phyloP scores from a whole-genome alignment of 139 green algal genomes.

The Nannochloris sp. region DNA sequence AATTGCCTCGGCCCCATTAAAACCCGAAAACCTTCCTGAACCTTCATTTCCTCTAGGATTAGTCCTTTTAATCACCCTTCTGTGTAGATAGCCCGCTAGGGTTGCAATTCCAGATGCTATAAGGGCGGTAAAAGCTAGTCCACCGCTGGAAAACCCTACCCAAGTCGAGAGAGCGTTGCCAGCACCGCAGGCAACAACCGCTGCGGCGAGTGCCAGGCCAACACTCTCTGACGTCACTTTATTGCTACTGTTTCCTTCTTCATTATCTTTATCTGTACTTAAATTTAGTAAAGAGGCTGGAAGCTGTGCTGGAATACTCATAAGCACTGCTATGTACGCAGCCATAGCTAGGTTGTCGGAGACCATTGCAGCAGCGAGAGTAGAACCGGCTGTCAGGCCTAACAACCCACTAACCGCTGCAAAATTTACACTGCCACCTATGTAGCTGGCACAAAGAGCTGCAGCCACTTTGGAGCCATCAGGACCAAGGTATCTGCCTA shows the following conservation, averaged over 20 bases:
- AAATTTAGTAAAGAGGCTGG: not conserved
- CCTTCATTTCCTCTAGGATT: too few relatives aligned
- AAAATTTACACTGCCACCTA: constrained; percentile 78
- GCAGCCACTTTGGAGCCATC: constrained; percentile 51
- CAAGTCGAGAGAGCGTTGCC: constrained; percentile 8
- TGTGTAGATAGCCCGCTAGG: not conserved
- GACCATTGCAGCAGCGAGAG: constrained; percentile 53
- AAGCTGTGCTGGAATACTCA: constrained; percentile 26
- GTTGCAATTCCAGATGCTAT: constrained; percentile 17
- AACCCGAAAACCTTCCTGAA: too few relatives aligned
- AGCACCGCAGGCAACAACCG: constrained; percentile 10
- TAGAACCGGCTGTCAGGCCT: constrained; percentile 9
- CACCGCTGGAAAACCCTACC: not conserved
- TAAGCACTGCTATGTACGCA: constrained; percentile 48
- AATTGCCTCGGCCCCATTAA: constrained; percentile 33
- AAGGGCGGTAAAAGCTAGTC: constrained; percentile 28
- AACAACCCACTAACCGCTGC: constrained; percentile 49
- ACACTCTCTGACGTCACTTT: constrained; percentile 24
- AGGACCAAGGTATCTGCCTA: constrained; percentile 32
- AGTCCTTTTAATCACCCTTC: too few relatives aligned
- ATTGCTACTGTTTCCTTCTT: not conserved
- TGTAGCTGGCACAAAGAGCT: constrained; percentile 67
- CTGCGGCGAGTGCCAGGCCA: constrained; percentile 26
- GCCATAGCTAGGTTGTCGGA: constrained; percentile 76
- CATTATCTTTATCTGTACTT: not conserved